Evolutionary conservation across 2,329 filamentous ascomycete species (phyloP).

Genomic region (Colletotrichum sp.): DNA sequence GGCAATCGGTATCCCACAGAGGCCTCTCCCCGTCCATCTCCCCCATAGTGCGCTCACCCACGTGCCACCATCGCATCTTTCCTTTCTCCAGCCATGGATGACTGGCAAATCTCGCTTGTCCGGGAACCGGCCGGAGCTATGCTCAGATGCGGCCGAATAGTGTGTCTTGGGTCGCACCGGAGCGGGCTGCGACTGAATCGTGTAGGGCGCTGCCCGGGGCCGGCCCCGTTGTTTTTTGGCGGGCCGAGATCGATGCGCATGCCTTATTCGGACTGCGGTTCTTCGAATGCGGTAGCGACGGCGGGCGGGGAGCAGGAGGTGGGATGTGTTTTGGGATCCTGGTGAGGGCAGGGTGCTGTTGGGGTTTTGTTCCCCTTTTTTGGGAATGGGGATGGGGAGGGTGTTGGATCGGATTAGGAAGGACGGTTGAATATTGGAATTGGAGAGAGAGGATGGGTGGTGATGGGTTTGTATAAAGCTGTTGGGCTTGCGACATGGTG

Average conservation of each 20-base stretch:
- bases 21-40: not conserved
- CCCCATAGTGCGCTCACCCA: not conserved
- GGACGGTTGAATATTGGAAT: not conserved
- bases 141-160: not conserved
- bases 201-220: not conserved
- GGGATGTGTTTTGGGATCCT: not conserved
- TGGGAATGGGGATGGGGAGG: not conserved
- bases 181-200: not conserved
- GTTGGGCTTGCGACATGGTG: not conserved
- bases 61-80: not conserved
- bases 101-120: not conserved
- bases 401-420: not conserved
- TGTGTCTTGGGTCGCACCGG: not conserved
- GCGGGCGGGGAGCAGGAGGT: no score
- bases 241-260: not conserved
- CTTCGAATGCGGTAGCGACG: not conserved
- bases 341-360: not conserved
- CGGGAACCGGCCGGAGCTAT: not conserved
- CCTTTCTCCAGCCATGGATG: not conserved
- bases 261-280: not conserved
- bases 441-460: not conserved
- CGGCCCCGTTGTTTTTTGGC: not conserved
- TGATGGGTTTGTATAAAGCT: not conserved
- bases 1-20: not conserved
- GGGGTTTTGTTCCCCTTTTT: not conserved